Conservation (phyloP, 345 rosid genomes). For the Arabidopsis thaliana region DNA sequence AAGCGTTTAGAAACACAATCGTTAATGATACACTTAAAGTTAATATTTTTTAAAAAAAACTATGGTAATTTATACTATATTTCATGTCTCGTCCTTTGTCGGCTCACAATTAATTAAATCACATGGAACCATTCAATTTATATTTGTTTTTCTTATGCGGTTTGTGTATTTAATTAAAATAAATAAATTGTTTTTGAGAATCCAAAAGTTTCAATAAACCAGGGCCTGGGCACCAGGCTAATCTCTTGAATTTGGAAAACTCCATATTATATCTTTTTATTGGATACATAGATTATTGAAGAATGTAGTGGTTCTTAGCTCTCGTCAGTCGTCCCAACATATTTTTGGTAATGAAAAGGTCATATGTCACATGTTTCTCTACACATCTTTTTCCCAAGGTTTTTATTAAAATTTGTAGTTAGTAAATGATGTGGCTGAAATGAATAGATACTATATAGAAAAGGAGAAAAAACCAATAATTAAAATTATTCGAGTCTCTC, state of each 20-base stretch:
- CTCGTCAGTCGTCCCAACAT: not conserved
- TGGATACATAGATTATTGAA: not conserved
- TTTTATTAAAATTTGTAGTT: not conserved
- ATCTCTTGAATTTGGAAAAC: not conserved
- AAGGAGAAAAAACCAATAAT: not conserved
- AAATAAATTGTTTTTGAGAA: not conserved
- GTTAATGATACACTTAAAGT: not conserved
- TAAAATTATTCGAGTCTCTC: not conserved
- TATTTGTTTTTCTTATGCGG: not conserved
- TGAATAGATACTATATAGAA: not conserved
- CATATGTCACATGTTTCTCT: constrained; percentile 29
- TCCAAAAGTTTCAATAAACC: no score
- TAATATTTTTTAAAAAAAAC: no score
- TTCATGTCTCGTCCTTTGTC: not conserved
- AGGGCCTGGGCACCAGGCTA: not conserved
- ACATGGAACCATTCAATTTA: constrained; percentile 2
- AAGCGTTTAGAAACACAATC: not conserved
- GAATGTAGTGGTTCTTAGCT: not conserved
- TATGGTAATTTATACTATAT: not conserved
- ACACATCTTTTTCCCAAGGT: not conserved
- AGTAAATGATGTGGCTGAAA: not conserved
- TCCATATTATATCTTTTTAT: not conserved
- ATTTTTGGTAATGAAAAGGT: constrained; percentile 17
- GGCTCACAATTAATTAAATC: not conserved
- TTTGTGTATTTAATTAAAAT: not conserved